Conservation (phyloP, 352 stramenopile genomes). For the Phytophthora meadii region DNA sequence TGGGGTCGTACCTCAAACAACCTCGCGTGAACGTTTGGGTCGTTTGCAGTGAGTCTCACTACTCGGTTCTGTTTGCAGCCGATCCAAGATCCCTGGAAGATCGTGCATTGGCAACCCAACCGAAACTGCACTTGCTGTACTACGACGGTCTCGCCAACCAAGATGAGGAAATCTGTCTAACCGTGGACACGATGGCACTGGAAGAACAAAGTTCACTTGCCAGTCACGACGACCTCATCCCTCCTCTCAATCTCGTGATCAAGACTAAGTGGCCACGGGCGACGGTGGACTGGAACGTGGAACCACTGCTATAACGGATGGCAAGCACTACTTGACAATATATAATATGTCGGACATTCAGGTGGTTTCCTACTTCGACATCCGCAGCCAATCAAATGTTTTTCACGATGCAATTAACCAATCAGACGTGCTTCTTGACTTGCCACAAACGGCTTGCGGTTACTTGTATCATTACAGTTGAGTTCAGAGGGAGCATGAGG, state of each 20-base stretch:
- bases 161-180: slow-evolving; percentile 85
- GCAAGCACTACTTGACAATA: not conserved
- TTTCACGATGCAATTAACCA: not conserved
- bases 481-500: slow-evolving; percentile 25
- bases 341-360: not conserved
- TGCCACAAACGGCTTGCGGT: not conserved
- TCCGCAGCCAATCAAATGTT: slow-evolving; percentile 14
- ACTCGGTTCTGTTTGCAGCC: slow-evolving; percentile 87
- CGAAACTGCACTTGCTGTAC: slow-evolving; percentile 84
- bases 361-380: slow-evolving; percentile 11
- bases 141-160: slow-evolving; percentile 90
- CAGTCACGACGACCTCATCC: slow-evolving; percentile 72
- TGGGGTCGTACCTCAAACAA: slow-evolving; percentile 83
- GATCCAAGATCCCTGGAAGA: slow-evolving; percentile 35
- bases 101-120: slow-evolving; percentile 38
- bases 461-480: slow-evolving; percentile 16
- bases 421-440: not conserved
- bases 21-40: slow-evolving; percentile 88
- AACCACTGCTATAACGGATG: slow-evolving; percentile 77
- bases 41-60: slow-evolving; percentile 93
- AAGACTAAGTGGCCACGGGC: slow-evolving; percentile 87
- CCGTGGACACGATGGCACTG: slow-evolving; percentile 44
- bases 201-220: slow-evolving; percentile 32
- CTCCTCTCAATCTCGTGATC: slow-evolving; percentile 91
- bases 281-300: slow-evolving; percentile 88